Conservation (phyloP, 1,284 basidiomycete species). For the Agroathelia rolfsii region DNA sequence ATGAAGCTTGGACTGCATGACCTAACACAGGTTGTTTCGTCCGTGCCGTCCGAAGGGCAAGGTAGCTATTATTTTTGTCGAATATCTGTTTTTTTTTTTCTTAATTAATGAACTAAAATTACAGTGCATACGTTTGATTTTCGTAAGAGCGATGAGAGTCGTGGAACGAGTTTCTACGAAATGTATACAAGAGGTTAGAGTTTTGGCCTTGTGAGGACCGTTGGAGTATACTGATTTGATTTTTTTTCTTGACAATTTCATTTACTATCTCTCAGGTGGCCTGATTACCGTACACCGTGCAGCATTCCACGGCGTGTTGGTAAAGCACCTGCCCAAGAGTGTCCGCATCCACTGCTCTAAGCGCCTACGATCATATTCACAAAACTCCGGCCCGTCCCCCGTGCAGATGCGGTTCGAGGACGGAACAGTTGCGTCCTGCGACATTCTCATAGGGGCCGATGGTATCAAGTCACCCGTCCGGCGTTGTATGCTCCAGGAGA, state of each 20-base stretch:
- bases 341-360: slow-evolving; percentile 34
- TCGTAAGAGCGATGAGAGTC: slow-evolving; percentile 39
- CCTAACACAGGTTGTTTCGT: slow-evolving; percentile 29
- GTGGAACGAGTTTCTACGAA: slow-evolving; percentile 36
- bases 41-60: slow-evolving; percentile 26
- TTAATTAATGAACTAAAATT: slow-evolving; percentile 10
- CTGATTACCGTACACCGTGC: slow-evolving; percentile 38
- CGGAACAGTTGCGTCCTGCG: slow-evolving; percentile 33
- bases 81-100: not conserved
- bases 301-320: slow-evolving; percentile 39
- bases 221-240: not conserved
- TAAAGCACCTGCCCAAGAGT: slow-evolving; percentile 29
- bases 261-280: slow-evolving; percentile 22
- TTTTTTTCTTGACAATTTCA: slow-evolving; percentile 2
- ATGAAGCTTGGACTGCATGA: slow-evolving; percentile 36
- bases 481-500: slow-evolving; percentile 15
- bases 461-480: slow-evolving; percentile 35
- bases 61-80: slow-evolving; percentile 19
- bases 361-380: slow-evolving; percentile 35
- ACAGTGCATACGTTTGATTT: slow-evolving; percentile 34
- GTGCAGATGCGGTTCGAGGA: slow-evolving; percentile 38
- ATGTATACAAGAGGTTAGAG: slow-evolving; percentile 34
- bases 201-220: slow-evolving; percentile 5
- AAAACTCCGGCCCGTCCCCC: slow-evolving; percentile 21
- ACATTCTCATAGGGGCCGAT: slow-evolving; percentile 41